Percentiles rank a stretch among this genome's conserved stretches.
These are phyloP conservation scores for Haplosporangium sp. DNA, from an alignment of 371 early-diverging fungal species.

Conservation along the genomic window DNA sequence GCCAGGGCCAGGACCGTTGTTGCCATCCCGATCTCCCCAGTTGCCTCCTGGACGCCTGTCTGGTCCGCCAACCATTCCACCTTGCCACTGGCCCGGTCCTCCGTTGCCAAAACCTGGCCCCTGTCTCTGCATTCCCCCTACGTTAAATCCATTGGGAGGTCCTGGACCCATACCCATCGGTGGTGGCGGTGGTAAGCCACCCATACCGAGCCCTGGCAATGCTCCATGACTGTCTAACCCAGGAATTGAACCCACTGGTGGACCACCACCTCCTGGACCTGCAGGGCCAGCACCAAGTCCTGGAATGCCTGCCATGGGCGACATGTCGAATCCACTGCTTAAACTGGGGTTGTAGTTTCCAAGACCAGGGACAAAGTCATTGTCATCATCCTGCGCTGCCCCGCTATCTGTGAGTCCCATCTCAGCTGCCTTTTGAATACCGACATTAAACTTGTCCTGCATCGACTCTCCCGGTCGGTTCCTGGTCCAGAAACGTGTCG, in stretches of 20 bases:
- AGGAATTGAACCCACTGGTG: slow-evolving; percentile 29
- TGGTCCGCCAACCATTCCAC: slow-evolving; percentile 18
- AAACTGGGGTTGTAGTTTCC: slow-evolving; percentile 58
- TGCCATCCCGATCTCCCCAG: slow-evolving; percentile 22
- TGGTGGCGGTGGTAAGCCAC: slow-evolving; percentile 17
- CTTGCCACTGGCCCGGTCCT: slow-evolving; percentile 26
- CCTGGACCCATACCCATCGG: slow-evolving; percentile 15
- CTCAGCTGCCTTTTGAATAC: slow-evolving; percentile 66
- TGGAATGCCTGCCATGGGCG: slow-evolving; percentile 40
- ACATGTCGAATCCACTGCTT: slow-evolving; percentile 52
- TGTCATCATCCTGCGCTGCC: slow-evolving; percentile 57
- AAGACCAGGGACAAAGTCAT: slow-evolving; percentile 50
- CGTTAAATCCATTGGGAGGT: slow-evolving; percentile 7
- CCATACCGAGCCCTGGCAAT: slow-evolving; percentile 33
- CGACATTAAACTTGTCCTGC: slow-evolving; percentile 69
- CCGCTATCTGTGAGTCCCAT: slow-evolving; percentile 57
- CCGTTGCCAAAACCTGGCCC: slow-evolving; percentile 20
- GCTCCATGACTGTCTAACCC: slow-evolving; percentile 26
- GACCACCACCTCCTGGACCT: slow-evolving; percentile 21
- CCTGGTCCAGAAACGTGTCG: slow-evolving; percentile 99
- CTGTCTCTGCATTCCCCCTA: slow-evolving; percentile 31
- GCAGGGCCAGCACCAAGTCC: slow-evolving; percentile 41
- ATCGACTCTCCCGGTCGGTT: slow-evolving; percentile 91
- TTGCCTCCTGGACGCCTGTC: slow-evolving; percentile 22
- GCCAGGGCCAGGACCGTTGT: slow-evolving; percentile 4